Conservation (phyloP, 176 grass and related monocot species). For the Oryza australiensis region DNA sequence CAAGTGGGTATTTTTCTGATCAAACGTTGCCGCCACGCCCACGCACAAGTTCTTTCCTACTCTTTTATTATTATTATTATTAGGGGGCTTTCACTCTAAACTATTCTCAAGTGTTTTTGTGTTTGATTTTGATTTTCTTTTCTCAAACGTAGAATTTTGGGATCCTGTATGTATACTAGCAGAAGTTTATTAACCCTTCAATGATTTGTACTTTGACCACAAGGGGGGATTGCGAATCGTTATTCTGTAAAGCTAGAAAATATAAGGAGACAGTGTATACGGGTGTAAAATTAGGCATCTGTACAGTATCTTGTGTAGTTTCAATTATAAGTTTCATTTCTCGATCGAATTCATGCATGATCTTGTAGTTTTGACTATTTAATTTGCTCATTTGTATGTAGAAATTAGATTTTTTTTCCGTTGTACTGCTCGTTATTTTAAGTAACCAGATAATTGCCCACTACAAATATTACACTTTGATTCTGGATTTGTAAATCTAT, state of each 20-base stretch:
- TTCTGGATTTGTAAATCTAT: not conserved
- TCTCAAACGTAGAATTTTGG: not conserved
- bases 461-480: not conserved
- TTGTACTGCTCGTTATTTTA: not conserved
- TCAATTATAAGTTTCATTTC: not conserved
- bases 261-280: not conserved
- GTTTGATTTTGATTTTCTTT: constrained; percentile 36
- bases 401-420: no score
- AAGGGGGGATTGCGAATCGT: constrained; percentile 4
- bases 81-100: not conserved
- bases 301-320: not conserved
- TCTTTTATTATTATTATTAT: no score
- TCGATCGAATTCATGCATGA: not conserved
- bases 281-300: not conserved
- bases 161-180: constrained; percentile 14
- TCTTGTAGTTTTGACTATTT: not conserved
- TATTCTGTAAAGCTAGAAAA: constrained; percentile 1
- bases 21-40: not conserved
- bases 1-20: constrained; percentile 82
- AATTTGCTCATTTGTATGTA: not conserved
- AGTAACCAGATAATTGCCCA: not conserved
- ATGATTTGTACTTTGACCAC: constrained; percentile 16
- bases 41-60: not conserved
- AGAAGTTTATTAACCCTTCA: constrained; percentile 14
- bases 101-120: constrained; percentile 21